These are phyloP conservation scores for Pyrenochaeta sp. DNA, from an alignment of 2,329 filamentous ascomycete species.

Conservation along the genomic window DNA sequence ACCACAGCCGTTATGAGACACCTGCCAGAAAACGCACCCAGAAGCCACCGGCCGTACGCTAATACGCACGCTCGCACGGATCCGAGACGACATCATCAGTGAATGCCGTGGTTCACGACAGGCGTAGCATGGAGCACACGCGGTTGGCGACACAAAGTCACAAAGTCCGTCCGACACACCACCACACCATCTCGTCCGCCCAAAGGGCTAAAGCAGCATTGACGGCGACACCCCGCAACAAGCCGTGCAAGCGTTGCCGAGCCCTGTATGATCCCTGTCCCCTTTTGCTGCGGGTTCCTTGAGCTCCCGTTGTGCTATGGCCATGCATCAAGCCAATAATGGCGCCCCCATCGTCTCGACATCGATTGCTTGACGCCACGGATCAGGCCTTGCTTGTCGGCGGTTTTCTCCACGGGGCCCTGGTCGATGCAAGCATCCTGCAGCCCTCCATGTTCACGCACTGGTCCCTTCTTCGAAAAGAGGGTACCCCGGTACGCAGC, in stretches of 20 bases:
- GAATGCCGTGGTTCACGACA: conserved; percentile 38
- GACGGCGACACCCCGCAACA: conserved; percentile 50
- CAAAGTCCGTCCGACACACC: conserved; percentile 32
- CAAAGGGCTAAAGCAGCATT: conserved; percentile 38
- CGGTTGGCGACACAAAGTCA: conserved; percentile 28
- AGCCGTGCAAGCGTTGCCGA: conserved; percentile 51
- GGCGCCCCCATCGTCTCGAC: conserved; percentile 43
- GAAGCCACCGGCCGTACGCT: conserved; percentile 33
- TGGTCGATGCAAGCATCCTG: conserved; percentile 43
- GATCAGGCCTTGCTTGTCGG: conserved; percentile 50
- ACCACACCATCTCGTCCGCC: conserved; percentile 14
- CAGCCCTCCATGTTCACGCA: conserved; percentile 48
- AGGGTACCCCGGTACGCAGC: conserved; percentile 44
- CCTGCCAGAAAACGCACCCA: conserved; percentile 35
- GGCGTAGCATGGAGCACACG: conserved; percentile 38
- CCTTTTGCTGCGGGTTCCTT: conserved; percentile 46
- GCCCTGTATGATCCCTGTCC: conserved; percentile 45
- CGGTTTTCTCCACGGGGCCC: conserved; percentile 49
- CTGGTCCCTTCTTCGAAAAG: conserved; percentile 45
- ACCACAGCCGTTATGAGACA: conserved; percentile 48
- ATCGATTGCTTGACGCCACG: conserved; percentile 48
- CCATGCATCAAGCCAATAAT: conserved; percentile 49
- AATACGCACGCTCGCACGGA: conserved; percentile 35
- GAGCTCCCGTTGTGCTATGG: conserved; percentile 47
- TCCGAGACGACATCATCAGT: conserved; percentile 15